Conservation (phyloP, 257 asterid genomes). For the Nicotiana obtusifolia region DNA sequence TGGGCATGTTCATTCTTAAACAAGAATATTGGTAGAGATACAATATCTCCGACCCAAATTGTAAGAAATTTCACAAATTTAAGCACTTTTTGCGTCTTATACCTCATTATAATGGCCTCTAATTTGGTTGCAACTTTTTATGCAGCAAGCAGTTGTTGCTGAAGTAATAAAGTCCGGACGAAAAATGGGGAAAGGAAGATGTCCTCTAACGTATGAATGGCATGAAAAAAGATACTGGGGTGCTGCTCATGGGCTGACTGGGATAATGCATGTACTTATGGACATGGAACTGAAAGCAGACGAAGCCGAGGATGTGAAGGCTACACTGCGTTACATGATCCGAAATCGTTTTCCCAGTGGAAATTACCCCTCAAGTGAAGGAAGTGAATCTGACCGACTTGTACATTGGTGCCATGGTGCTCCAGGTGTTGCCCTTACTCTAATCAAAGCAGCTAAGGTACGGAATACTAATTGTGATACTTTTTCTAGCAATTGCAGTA, state of each 20-base stretch:
- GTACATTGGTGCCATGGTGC: conserved; percentile 97
- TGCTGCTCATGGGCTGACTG: conserved; percentile 86
- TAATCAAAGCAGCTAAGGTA: conserved; percentile 74
- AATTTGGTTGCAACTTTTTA: background rate
- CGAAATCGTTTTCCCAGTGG: conserved; percentile 66
- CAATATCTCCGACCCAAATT: conserved; percentile 45
- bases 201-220: conserved; percentile 82
- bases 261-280: conserved; percentile 64
- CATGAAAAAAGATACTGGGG: conserved; percentile 82
- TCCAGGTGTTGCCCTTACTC: conserved; percentile 72
- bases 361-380: conserved; percentile 78
- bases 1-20: conserved; percentile 77
- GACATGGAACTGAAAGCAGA: conserved; percentile 67
- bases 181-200: conserved; percentile 39
- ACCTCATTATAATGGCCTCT: conserved; percentile 6
- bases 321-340: conserved; percentile 57
- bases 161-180: conserved; percentile 58
- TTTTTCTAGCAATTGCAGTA: background rate
- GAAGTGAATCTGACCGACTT: conserved; percentile 56
- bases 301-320: conserved; percentile 62
- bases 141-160: conserved; percentile 51
- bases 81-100: conserved; percentile 7
- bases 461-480: background rate
- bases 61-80: conserved; percentile 26
- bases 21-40: conserved; percentile 45